These are phyloP conservation scores for Phytophthora tentaculata DNA, from an alignment of 352 stramenopile genomes.

Conservation along the genomic window DNA sequence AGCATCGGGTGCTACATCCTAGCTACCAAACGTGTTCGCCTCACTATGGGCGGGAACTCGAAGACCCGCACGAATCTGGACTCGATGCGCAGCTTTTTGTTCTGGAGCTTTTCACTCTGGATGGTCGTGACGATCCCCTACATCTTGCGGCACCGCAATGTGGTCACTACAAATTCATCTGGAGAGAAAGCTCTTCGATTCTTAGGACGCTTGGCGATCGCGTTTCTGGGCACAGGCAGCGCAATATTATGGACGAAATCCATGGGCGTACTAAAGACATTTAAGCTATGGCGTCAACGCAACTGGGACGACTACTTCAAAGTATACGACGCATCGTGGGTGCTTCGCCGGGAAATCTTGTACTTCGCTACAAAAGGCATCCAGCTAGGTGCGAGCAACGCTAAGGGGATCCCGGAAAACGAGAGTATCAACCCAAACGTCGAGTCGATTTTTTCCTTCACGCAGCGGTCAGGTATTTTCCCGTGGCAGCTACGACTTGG, in stretches of 20 bases:
- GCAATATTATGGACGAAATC: conserved; percentile 76
- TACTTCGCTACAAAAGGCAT: conserved; percentile 87
- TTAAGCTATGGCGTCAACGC: conserved; percentile 74
- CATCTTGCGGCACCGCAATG: conserved; percentile 62
- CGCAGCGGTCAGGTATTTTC: conserved; percentile 67
- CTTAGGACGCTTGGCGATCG: conserved; percentile 65
- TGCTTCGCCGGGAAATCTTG: conserved; percentile 82
- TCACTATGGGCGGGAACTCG: conserved; percentile 51
- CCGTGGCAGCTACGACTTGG: conserved; percentile 66
- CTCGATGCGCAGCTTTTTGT: conserved; percentile 78
- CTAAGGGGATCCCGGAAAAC: conserved; percentile 41
- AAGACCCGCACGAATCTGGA: conserved; percentile 77
- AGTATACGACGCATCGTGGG: conserved; percentile 85
- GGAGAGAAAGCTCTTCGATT: conserved; percentile 73
- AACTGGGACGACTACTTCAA: conserved; percentile 91
- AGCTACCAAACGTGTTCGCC: conserved; percentile 71
- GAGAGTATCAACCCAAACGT: conserved; percentile 43
- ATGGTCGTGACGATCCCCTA: conserved; percentile 72
- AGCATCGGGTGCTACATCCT: conserved; percentile 79
- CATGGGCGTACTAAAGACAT: conserved; percentile 68
- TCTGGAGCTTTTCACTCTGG: conserved; percentile 78
- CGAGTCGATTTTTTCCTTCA: conserved; percentile 73
- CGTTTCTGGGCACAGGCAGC: conserved; percentile 67
- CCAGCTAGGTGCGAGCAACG: conserved; percentile 54
- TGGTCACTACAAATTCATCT: conserved; percentile 58